Conservation (phyloP, 2,329 filamentous ascomycete genomes). For the Ophiocordyceps camponoti-floridani region DNA sequence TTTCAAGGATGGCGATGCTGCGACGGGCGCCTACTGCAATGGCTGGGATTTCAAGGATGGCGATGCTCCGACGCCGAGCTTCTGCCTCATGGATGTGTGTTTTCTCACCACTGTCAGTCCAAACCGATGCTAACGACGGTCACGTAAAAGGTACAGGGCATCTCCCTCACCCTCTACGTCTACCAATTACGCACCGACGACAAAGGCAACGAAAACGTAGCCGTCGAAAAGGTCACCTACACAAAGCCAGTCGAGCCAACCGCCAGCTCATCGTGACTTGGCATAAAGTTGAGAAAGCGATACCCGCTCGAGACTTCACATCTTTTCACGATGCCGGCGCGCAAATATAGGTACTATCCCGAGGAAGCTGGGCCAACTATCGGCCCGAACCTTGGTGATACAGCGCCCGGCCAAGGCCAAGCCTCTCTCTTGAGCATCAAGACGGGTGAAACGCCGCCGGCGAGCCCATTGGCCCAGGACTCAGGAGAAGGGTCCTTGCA, state of each 20-base stretch:
- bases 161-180: constrained; percentile 88
- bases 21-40: constrained; percentile 42
- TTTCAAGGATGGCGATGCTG: constrained; percentile 42
- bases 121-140: no score
- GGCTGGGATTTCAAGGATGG: constrained; percentile 33
- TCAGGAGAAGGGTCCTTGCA: neutral
- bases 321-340: neutral
- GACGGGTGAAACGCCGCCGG: neutral
- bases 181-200: constrained; percentile 70
- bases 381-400: neutral
- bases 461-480: neutral
- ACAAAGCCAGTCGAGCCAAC: constrained; percentile 54
- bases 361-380: neutral
- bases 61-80: constrained; percentile 74
- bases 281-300: constrained; percentile 5
- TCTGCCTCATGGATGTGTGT: constrained; percentile 95
- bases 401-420: neutral
- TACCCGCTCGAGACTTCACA: constrained; percentile 8
- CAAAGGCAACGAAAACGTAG: constrained; percentile 61
- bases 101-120: constrained; percentile 9
- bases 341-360: neutral
- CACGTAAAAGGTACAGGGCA: constrained; percentile 62
- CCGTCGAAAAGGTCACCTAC: constrained; percentile 74
- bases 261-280: constrained; percentile 26
- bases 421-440: neutral